Evolutionary conservation across 352 stramenopile species (phyloP).

Genomic region (Aphanomyces cochlioides): DNA sequence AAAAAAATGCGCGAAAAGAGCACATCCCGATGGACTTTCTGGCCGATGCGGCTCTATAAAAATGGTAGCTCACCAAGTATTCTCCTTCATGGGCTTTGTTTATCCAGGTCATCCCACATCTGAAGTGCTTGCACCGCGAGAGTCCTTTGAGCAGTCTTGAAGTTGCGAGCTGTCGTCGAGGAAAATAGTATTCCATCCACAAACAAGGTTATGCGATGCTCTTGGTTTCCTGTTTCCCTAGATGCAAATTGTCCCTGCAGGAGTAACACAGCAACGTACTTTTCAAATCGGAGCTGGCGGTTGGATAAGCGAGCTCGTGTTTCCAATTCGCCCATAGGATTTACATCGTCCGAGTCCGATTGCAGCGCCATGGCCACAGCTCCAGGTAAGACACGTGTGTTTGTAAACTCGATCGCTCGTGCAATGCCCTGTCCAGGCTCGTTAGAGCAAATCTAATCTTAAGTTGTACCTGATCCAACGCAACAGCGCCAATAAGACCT

Average conservation of each 20-base stretch:
- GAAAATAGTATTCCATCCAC: background rate
- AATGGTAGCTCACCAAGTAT: too few species aligned
- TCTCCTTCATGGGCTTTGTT: too few species aligned
- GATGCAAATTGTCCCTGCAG: too few species aligned
- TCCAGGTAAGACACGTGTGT: conserved; percentile 21
- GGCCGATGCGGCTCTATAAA: too few species aligned
- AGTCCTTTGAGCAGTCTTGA: too few species aligned
- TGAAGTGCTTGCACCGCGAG: too few species aligned
- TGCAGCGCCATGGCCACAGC: background rate
- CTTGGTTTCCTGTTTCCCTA: background rate
- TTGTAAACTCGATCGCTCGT: conserved; percentile 28
- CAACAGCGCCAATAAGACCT: conserved; percentile 31
- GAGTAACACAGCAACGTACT: background rate
- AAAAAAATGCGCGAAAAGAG: too few species aligned
- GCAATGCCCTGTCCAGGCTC: conserved; percentile 12
- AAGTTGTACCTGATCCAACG: conserved; percentile 21
- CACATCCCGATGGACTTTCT: too few species aligned
- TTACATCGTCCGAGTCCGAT: background rate
- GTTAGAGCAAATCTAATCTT: background rate
- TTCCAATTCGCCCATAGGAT: conserved; percentile 19
- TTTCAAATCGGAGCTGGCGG: background rate
- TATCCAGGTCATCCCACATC: too few species aligned
- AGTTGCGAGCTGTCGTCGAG: too few species aligned
- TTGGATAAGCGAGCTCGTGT: too few species aligned
- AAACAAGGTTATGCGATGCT: conserved; percentile 1